Base-by-base conservation (phyloP, 768 basidiomycete species). In the Sutorius australiensis region DNA sequence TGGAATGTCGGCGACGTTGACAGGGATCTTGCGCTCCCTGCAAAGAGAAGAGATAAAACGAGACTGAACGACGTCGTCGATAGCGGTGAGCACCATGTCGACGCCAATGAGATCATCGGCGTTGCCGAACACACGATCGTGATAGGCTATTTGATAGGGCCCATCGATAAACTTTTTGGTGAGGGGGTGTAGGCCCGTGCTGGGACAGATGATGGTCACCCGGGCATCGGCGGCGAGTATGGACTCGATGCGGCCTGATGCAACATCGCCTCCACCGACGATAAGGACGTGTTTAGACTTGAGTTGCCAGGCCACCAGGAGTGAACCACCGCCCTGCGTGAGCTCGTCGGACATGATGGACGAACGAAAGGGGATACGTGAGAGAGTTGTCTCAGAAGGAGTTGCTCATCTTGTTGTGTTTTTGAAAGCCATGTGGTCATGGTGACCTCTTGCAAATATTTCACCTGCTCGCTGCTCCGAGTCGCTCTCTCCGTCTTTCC, bases 1-100 rank as follows among this genome's bases (percentile, higher is more conserved):
- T 3, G 97, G 97, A 54, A 98, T 88, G 73, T 99, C 95, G 36
- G 97, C 97, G 55, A 93, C 92, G 70, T 99, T 99, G 50, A 95
- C 87, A 7, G 94, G 92, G 46, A 98, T 87, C 43, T 76, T 80
- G 48, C 70, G 76, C 24, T 78, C 74, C 50, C 92, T 74, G 61
- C 88, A 89, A 61, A 86, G 73, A 9, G 77, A 63, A 62, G 81
- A 87, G 40, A 98, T 94, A n/a, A 77, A 65, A 48, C 80, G 80
- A 24, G 89, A 92, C 51, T 81, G 75, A 1, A 78, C 72, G 56
- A 83, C 81, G 68, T 95, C 86, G 71, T 95, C 92, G 41, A 97
- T 82, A n/a, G 94, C 93, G 9, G 92, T 92, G 55, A 98, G 81
- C 45, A 95, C 90, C 86, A 98, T 89, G 65, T 92, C 86, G 50